Evolutionary conservation across 441 rosid genomes (phyloP).

Genomic region (Populus trichocarpa): DNA sequence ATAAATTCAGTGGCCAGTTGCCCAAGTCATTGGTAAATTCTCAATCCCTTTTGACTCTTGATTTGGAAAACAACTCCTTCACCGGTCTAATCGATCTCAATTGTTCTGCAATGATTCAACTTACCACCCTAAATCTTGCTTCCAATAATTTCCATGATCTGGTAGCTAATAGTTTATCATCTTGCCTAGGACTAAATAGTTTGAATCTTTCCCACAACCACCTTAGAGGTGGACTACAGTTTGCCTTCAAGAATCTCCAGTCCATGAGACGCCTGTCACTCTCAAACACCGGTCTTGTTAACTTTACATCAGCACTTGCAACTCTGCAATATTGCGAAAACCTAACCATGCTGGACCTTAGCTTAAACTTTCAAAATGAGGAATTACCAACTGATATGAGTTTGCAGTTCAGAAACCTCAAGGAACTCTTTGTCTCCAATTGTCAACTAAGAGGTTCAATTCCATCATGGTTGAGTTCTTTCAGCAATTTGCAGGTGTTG

Average conservation of each 20-base stretch:
- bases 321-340: constrained; percentile 6
- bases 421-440: background rate
- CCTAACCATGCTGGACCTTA: background rate
- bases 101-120: constrained; percentile 10
- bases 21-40: constrained; percentile 10
- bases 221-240: constrained; percentile 3
- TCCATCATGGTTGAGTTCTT: constrained; percentile 9
- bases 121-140: background rate
- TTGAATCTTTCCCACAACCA: background rate
- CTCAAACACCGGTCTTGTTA: background rate
- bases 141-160: constrained; percentile 8
- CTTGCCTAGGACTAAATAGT: background rate
- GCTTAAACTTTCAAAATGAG: background rate
- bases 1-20: background rate
- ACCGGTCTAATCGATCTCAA: background rate
- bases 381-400: constrained; percentile 1
- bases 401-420: constrained; percentile 4
- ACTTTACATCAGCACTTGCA: constrained; percentile 6
- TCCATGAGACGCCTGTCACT: background rate
- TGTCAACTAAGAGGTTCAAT: constrained; percentile 11
- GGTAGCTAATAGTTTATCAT: background rate
- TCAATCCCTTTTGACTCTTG: background rate
- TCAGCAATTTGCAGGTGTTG: constrained; percentile 2
- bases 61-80: background rate
- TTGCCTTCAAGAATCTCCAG: constrained; percentile 10